These are phyloP conservation scores for Aspergillus arachidicola DNA, from an alignment of 2,329 filamentous ascomycete species.

Conservation along the genomic window DNA sequence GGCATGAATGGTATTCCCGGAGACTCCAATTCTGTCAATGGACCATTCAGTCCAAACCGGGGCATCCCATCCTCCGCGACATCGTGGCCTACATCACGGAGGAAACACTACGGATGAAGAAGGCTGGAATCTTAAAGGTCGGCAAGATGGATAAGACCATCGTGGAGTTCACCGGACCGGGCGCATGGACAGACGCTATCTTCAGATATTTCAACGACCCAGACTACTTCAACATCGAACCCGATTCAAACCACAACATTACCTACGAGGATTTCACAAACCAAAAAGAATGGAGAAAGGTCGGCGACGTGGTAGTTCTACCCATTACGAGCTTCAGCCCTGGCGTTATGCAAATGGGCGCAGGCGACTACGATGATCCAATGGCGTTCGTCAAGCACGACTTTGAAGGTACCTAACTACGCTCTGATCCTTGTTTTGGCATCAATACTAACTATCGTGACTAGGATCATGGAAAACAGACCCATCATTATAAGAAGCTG, in stretches of 20 bases:
- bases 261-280: constrained; percentile 88
- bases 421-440: not conserved
- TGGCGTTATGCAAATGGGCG: constrained; percentile 89
- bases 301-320: constrained; percentile 89
- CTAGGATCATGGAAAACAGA: constrained; percentile 44
- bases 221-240: constrained; percentile 78
- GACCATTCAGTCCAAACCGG: constrained; percentile 95
- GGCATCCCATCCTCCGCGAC: constrained; percentile 87
- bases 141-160: constrained; percentile 70
- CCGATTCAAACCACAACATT: constrained; percentile 69
- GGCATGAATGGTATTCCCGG: constrained; percentile 93
- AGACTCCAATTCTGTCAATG: constrained; percentile 98
- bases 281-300: constrained; percentile 78
- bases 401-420: constrained; percentile 72
- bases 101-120: constrained; percentile 75
- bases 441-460: constrained; percentile 15
- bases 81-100: constrained; percentile 84
- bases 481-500: constrained; percentile 29
- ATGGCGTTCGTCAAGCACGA: constrained; percentile 98
- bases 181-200: constrained; percentile 88
- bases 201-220: constrained; percentile 94
- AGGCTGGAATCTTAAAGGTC: constrained; percentile 63
- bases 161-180: constrained; percentile 92
- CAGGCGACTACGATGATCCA: constrained; percentile 82
- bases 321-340: constrained; percentile 98